phyloP scores from a whole-genome alignment of 257 asterid species.

The Misopates orontium region DNA sequence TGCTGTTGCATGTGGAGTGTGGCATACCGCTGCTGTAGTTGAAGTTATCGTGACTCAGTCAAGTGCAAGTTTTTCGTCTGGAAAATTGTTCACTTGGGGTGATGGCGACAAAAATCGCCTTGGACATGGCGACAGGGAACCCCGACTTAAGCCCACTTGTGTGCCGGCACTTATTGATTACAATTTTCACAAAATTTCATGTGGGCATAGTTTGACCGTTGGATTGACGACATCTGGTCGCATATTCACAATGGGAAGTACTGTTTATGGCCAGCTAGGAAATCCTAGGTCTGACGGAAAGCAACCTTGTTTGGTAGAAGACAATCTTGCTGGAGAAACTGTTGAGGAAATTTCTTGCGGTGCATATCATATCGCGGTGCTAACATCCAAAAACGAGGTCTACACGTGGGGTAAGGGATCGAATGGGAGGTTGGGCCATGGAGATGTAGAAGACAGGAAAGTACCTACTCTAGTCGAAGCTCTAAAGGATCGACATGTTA shows the following conservation, averaged over 20 bases:
- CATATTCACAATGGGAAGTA: conserved; percentile 89
- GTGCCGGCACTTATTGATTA: conserved; percentile 89
- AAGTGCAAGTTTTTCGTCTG: conserved; percentile 76
- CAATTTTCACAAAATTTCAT: conserved; percentile 74
- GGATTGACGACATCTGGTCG: conserved; percentile 79
- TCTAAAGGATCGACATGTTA: conserved; percentile 84
- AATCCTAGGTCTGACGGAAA: conserved; percentile 79
- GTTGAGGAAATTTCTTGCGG: conserved; percentile 85
- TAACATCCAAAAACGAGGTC: conserved; percentile 84
- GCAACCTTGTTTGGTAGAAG: conserved; percentile 72
- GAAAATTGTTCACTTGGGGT: conserved; percentile 94
- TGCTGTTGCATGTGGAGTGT: conserved; percentile 93
- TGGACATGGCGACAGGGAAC: conserved; percentile 93
- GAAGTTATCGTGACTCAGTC: conserved; percentile 86
- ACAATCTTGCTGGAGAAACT: conserved; percentile 63
- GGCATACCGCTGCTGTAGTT: conserved; percentile 96
- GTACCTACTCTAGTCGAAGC: conserved; percentile 72
- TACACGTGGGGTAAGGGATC: conserved; percentile 97
- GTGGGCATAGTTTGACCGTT: conserved; percentile 89
- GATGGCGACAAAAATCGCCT: conserved; percentile 93
- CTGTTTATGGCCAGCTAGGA: conserved; percentile 91
- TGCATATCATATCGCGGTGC: conserved; percentile 77
- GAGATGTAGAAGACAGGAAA: conserved; percentile 87
- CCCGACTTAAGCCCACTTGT: conserved; percentile 83
- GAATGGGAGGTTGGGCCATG: conserved; percentile 93